phyloP scores from a whole-genome alignment of 2,329 filamentous ascomycete species.

The Fusarium sp. region DNA sequence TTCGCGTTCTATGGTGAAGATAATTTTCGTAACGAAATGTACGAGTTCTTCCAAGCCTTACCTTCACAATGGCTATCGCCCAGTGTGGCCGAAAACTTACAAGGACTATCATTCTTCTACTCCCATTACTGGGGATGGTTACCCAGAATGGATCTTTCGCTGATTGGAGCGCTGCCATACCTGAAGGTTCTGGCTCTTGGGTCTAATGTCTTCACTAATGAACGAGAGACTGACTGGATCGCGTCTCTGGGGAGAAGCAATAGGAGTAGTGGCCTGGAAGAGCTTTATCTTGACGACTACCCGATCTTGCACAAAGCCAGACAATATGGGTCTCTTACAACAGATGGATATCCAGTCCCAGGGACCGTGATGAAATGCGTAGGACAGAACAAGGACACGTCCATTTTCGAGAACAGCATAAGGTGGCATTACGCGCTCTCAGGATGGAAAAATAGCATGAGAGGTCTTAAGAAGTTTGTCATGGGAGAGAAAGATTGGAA shows the following conservation, averaged over 20 bases:
- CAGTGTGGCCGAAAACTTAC: constrained; percentile 29
- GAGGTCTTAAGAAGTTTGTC: not conserved
- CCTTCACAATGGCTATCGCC: constrained; percentile 23
- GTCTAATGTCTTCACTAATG: constrained; percentile 52
- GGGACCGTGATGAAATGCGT: not conserved
- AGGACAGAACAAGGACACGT: not conserved
- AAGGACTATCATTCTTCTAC: constrained; percentile 50
- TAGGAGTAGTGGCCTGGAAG: constrained; percentile 40
- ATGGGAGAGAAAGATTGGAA: not conserved
- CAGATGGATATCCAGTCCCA: not conserved
- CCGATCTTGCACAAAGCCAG: constrained; percentile 36
- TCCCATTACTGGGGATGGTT: constrained; percentile 50
- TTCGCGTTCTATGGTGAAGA: too few species aligned
- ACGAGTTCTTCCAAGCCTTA: constrained; percentile 19
- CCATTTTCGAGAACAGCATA: not conserved
- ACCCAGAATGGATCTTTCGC: constrained; percentile 48
- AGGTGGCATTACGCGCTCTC: not conserved
- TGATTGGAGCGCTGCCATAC: constrained; percentile 43
- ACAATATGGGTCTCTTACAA: not conserved
- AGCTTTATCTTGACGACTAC: constrained; percentile 55
- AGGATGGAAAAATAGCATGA: not conserved
- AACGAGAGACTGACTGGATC: constrained; percentile 57
- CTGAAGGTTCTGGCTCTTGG: constrained; percentile 53
- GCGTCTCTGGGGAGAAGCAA: constrained; percentile 38
- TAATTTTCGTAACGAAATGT: not conserved